phyloP scores from a whole-genome alignment of 129 eudicot species.

The Chrysanthemum lavandulifolium region DNA sequence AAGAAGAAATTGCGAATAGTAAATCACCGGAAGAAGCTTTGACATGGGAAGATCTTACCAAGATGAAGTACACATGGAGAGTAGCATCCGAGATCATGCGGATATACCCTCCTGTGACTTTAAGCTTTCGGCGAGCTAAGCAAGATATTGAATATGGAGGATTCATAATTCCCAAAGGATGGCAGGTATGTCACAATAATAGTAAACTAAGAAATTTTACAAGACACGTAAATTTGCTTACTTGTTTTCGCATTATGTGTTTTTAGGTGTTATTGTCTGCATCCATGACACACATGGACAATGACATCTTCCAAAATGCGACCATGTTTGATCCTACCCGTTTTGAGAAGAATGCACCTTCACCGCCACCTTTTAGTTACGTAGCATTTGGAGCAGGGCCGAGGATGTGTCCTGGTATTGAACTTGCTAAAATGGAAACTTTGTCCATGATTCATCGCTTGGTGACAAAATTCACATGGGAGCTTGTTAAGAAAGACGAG shows the following conservation, averaged over 20 bases:
- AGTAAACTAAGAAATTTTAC: neutral
- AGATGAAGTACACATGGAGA: constrained; percentile 52
- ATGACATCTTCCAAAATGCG: constrained; percentile 47
- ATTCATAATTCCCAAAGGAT: constrained; percentile 54
- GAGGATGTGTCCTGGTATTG: constrained; percentile 72
- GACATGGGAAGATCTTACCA: constrained; percentile 43
- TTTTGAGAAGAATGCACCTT: constrained; percentile 46
- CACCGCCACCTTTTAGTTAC: constrained; percentile 62
- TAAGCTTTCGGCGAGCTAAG: constrained; percentile 32
- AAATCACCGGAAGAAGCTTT: constrained; percentile 29
- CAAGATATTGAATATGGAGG: constrained; percentile 43
- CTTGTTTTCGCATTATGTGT: neutral
- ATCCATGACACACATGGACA: constrained; percentile 65
- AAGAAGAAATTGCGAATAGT: constrained; percentile 32
- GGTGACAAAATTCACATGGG: constrained; percentile 53
- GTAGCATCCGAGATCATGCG: constrained; percentile 44
- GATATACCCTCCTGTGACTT: constrained; percentile 34
- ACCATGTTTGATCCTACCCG: constrained; percentile 50
- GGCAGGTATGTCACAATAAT: constrained; percentile 45
- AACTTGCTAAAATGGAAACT: constrained; percentile 73
- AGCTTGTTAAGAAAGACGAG: constrained; percentile 41
- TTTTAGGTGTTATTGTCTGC: constrained; percentile 45
- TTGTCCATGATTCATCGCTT: constrained; percentile 49
- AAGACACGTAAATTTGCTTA: neutral
- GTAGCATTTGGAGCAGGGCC: constrained; percentile 71